Percentiles rank a stretch among this genome's conserved stretches.
These are phyloP conservation scores for Amanita exitialis DNA, from an alignment of 768 basidiomycete genomes.

Conservation along the genomic window DNA sequence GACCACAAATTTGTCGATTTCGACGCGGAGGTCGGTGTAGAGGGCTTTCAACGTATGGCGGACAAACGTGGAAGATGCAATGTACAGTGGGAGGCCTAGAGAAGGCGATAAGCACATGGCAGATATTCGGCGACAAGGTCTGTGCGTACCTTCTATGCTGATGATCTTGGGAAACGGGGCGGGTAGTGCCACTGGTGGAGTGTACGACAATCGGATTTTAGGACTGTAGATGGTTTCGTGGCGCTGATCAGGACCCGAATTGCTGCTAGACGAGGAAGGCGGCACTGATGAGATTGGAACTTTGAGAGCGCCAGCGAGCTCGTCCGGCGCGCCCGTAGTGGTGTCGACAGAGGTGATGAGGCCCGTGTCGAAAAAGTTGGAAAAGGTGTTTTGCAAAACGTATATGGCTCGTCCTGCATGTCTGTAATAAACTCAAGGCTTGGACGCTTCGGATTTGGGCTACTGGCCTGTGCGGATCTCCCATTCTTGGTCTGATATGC, in stretches of 20 bases:
- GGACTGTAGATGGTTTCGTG: slow-evolving; percentile 52
- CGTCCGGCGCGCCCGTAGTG: slow-evolving; percentile 24
- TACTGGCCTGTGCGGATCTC: slow-evolving; percentile 59
- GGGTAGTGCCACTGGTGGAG: slow-evolving; percentile 56
- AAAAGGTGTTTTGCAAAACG: slow-evolving; percentile 58
- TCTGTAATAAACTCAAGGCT: slow-evolving; percentile 1
- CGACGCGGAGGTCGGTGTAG: slow-evolving; percentile 55
- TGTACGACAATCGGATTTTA: slow-evolving; percentile 53
- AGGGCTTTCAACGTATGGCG: slow-evolving; percentile 69
- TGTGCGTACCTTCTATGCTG: slow-evolving; percentile 53
- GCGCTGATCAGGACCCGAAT: slow-evolving; percentile 3
- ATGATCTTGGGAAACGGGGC: slow-evolving; percentile 61
- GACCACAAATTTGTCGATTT: slow-evolving; percentile 38
- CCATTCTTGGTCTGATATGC: slow-evolving; percentile 67
- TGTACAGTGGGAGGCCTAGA: slow-evolving; percentile 62
- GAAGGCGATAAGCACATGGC: not conserved
- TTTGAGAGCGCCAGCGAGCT: not conserved
- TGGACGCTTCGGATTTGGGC: not conserved
- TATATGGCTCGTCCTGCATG: slow-evolving; percentile 58
- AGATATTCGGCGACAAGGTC: not conserved
- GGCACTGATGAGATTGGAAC: not conserved
- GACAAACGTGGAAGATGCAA: slow-evolving; percentile 58
- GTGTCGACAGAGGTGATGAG: slow-evolving; percentile 49
- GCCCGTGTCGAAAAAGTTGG: slow-evolving; percentile 60
- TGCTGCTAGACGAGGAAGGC: too few relatives aligned